phyloP scores from a whole-genome alignment of 345 rosid species.

The Erodium maritimum region DNA sequence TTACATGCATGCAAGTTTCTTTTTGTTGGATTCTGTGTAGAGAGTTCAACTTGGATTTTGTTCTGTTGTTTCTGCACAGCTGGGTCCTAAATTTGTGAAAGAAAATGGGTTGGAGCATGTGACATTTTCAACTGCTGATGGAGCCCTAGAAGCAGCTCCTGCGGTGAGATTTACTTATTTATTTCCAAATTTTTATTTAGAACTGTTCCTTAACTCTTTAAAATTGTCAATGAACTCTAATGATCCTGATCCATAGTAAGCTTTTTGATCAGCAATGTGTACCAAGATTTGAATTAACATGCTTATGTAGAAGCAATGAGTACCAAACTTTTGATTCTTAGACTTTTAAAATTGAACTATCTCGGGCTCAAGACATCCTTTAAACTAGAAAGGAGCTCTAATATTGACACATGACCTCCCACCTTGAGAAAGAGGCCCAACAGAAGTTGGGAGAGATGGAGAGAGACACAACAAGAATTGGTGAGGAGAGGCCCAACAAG shows the following conservation, averaged over 20 bases:
- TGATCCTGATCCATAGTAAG: neutral
- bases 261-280: too few species aligned
- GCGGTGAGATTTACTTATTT: constrained; percentile 47
- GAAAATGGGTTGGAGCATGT: constrained; percentile 75
- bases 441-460: too few species aligned
- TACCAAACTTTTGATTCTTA: too few species aligned
- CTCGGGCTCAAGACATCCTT: too few species aligned
- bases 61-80: constrained; percentile 27
- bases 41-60: neutral
- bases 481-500: too few species aligned
- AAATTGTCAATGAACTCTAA: neutral
- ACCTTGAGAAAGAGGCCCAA: too few species aligned
- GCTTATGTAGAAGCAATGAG: too few species aligned
- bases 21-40: constrained; percentile 1
- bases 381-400: too few species aligned
- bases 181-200: neutral
- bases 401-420: too few species aligned
- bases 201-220: neutral
- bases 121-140: constrained; percentile 85
- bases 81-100: constrained; percentile 83
- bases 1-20: constrained; percentile 3
- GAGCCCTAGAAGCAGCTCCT: constrained; percentile 98
- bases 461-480: too few species aligned
- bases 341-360: too few species aligned
- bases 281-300: too few species aligned